Evolutionary conservation across 208 protist species (phyloP).

Genomic region (Naegleria fowleri): DNA sequence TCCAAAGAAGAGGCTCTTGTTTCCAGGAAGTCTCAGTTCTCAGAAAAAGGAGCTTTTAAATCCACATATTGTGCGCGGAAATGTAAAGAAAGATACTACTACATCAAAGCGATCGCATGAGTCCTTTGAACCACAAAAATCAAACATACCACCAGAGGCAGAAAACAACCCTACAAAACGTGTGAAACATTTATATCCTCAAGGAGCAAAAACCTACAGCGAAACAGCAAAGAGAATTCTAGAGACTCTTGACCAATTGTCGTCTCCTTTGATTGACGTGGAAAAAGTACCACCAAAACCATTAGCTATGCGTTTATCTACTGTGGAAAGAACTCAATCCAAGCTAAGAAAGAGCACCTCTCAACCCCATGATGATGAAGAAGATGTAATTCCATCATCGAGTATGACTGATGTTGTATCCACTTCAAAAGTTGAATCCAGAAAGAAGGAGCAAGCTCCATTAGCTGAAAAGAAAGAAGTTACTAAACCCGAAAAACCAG

Average conservation of each 20-base stretch:
- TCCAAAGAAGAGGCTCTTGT: not conserved
- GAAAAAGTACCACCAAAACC: not conserved
- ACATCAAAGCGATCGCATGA: not conserved
- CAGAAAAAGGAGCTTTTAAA: too few relatives aligned
- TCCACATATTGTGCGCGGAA: too few relatives aligned
- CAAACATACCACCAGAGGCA: not conserved
- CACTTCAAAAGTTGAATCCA: not conserved
- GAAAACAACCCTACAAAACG: not conserved
- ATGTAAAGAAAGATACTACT: not conserved
- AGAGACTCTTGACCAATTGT: conserved; percentile 1
- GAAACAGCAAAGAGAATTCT: conserved; percentile 14
- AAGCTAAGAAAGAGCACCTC: not conserved
- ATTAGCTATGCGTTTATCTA: not conserved
- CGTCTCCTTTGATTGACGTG: not conserved
- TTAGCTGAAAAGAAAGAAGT: not conserved
- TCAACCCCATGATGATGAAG: not conserved
- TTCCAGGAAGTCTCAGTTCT: not conserved
- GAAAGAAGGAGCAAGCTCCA: not conserved
- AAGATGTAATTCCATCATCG: not conserved
- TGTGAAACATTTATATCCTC: not conserved
- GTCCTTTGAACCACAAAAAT: not conserved
- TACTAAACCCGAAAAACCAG: not conserved
- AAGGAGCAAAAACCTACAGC: not conserved
- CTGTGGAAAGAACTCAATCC: not conserved
- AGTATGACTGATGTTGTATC: not conserved